Evolutionary conservation across 768 basidiomycete genomes (phyloP), one percentile per base, ranked within the genome.

Genomic region (Amanita molliuscula): DNA sequence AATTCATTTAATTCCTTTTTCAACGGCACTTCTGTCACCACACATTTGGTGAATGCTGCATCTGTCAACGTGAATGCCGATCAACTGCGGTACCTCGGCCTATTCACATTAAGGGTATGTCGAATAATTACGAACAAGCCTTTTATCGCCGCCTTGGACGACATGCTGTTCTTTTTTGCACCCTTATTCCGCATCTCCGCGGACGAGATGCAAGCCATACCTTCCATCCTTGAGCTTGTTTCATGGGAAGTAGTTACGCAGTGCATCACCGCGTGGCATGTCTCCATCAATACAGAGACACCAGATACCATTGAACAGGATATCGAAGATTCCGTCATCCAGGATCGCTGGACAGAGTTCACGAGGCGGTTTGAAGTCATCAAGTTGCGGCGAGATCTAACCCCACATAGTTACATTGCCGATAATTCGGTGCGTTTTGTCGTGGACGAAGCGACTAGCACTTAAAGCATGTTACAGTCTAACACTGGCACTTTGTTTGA

Each of bases 271-370:
- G 64, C 72, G 23, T 84, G 77, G 72, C 71, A 72, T 42, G 64
- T 69, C 7, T 70, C 75, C 3, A 67, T 89, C 20, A 67, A 69
- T 43, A 58, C 58, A 38, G 65, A 66, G 6, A 57, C 61, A 13
- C 29, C 67, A 11, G 64, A 70, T 47, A 59, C 63, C 6, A 58
- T 77, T 18, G 66, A 71, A 28, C 63, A 68, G 33, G 78, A 75
- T 44, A 61, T 84, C 16, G 58, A 71, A 44, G 84, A 88, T 57
- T 76, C 79, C 21, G 67, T 92, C 18, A 67, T 93, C 29, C 85
- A 88, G 62, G 88, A 91, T 57, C 72, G 87, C 51, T 72, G 71
- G 66, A 76, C 78, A n/a, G 86, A 87, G 59, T 86, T 82, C 57
- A 88, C 86, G 2, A 70, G 82, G 52, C 73, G 87, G 40, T 89